Conservation (phyloP, 2,329 filamentous ascomycete species). For the Tolypocladium ovalisporum region DNA sequence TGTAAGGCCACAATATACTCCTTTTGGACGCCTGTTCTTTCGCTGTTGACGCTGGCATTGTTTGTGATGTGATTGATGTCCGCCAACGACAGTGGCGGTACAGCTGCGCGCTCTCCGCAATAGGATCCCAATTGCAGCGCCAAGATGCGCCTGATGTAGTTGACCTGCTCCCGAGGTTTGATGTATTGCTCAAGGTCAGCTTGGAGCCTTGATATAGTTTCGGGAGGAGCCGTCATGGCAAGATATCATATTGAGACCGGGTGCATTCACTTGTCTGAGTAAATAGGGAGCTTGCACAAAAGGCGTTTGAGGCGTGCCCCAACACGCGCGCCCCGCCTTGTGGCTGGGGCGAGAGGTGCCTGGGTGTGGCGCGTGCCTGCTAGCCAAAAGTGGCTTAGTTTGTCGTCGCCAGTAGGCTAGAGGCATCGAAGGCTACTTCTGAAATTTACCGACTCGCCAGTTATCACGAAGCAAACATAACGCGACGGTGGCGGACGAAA, state of each 20-base stretch:
- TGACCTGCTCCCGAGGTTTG: constrained; percentile 45
- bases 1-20: constrained; percentile 45
- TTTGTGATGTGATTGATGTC: constrained; percentile 19
- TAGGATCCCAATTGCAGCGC: constrained; percentile 41
- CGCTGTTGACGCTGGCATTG: constrained; percentile 21
- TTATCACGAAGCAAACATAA: constrained; percentile 2
- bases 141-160: constrained; percentile 43
- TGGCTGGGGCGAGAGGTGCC: constrained; percentile 2
- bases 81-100: constrained; percentile 37
- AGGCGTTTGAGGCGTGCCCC: background rate
- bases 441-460: constrained; percentile 25
- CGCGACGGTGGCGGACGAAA: constrained; percentile 8
- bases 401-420: constrained; percentile 8
- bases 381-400: constrained; percentile 4
- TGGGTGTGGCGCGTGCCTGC: constrained; percentile 3
- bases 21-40: constrained; percentile 36
- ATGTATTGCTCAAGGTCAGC: constrained; percentile 39
- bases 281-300: background rate
- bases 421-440: constrained; percentile 8
- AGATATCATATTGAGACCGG: background rate
- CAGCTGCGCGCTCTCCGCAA: constrained; percentile 29
- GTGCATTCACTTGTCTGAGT: background rate
- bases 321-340: constrained; percentile 1
- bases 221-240: constrained; percentile 20
- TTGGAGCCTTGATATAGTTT: constrained; percentile 25